These are phyloP conservation scores for Immersiella caudata DNA, from an alignment of 495 filamentous ascomycete genomes.

Conservation along the genomic window DNA sequence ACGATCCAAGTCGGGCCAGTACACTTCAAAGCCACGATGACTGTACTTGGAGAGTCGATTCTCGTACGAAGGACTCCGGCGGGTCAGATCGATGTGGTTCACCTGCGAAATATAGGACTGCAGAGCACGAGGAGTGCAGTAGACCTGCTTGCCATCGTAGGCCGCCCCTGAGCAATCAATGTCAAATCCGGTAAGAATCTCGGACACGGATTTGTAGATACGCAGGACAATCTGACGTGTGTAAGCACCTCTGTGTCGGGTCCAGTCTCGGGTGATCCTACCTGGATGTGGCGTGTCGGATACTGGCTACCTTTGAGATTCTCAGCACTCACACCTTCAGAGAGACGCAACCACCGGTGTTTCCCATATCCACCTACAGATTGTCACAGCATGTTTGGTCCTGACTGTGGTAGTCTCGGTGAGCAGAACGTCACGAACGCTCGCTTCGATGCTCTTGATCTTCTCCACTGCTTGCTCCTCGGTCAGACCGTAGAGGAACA, in stretches of 20 bases:
- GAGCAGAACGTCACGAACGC: slow-evolving; percentile 70
- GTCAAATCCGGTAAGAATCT: slow-evolving; percentile 84
- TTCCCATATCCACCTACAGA: slow-evolving; percentile 43
- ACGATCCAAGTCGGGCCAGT: slow-evolving; percentile 72
- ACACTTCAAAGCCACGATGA: slow-evolving; percentile 79
- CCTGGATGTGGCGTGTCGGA: slow-evolving; percentile 74
- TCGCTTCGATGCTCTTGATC: slow-evolving; percentile 74
- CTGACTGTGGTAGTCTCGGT: slow-evolving; percentile 75
- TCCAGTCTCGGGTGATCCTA: slow-evolving; percentile 26
- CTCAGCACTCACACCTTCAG: slow-evolving; percentile 1
- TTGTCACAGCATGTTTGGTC: slow-evolving; percentile 83
- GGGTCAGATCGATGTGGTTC: slow-evolving; percentile 76
- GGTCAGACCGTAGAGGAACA: slow-evolving; percentile 78
- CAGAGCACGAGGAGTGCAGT: slow-evolving; percentile 68
- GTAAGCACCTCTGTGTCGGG: slow-evolving; percentile 17
- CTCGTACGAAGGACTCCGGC: slow-evolving; percentile 82
- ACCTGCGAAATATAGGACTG: slow-evolving; percentile 76
- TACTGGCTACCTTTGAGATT: slow-evolving; percentile 63
- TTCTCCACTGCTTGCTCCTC: slow-evolving; percentile 76
- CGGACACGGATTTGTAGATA: slow-evolving; percentile 76
- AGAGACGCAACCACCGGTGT: neutral
- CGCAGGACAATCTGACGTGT: slow-evolving; percentile 72
- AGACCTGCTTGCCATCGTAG: slow-evolving; percentile 78
- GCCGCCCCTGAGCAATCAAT: slow-evolving; percentile 81
- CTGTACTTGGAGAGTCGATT: slow-evolving; percentile 87